Evolutionary conservation across 129 eudicot species (phyloP), one percentile per base, ranked within the genome.

Genomic region (Kitagawia praeruptora): DNA sequence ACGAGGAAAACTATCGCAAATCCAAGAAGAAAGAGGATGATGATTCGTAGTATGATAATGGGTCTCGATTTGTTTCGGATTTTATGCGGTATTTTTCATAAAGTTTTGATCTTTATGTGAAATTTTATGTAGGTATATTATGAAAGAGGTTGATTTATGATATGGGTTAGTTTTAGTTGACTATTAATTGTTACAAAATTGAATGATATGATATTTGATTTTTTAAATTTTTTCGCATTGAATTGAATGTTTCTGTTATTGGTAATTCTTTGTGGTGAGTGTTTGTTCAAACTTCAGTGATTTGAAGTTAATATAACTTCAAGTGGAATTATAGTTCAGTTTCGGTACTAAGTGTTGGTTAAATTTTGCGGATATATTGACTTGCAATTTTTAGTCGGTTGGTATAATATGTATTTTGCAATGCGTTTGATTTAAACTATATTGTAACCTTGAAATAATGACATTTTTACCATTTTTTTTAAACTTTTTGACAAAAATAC

Each of bases 1-100:
- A 75, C 21, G 84, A 84, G 41, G 84, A 80, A 51, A 80, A 81
- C 61, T 84, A 81, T 81, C 84, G 84, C 51, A 84, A 81, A 47
- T 75, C 84, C 63, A 80, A 80, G 77, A 80, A 84, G 46, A 56
- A 25, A 40, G 78, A 81, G 18, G 77, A 74, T 44, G 81, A 78
- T 8, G 58, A 48, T 61, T 63, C 16, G 10, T 40, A 73, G 77
- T 10, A 2, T 25, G 34, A 9, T 61, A 61, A 61, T 61, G 69
- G 27, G 31, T 27, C 7, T 67, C 42, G 48, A 25, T 74, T 14
- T 39, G 54, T 44, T 73, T 44, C 18, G 1, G 39, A 25, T 44
- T 61, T 74, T 44, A 74, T 74, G 31, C 25, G 49, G 77, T n/a
- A 73, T 12, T 42, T 44, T 42, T 27, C 28, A 61, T 25, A 61